Evolutionary conservation across 805 yeast species (phyloP).

Genomic region (Wickerhamiella azymoides): DNA sequence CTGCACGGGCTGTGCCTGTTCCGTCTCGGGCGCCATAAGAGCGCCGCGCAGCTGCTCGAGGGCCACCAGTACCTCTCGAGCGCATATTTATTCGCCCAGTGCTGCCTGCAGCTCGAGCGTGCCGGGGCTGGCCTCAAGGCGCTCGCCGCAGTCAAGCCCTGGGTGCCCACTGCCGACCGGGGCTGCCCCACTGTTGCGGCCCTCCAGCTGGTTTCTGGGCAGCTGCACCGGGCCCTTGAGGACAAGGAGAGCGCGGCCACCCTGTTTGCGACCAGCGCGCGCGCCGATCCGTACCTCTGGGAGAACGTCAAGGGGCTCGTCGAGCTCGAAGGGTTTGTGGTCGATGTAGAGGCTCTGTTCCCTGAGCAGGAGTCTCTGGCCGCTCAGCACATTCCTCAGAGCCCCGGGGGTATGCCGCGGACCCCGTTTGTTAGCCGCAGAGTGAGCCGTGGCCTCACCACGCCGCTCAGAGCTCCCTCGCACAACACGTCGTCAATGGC

Average conservation of each 20-base stretch:
- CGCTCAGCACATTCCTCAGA: not conserved
- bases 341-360: conserved; percentile 37
- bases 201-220: conserved; percentile 54
- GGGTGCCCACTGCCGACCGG: conserved; percentile 14
- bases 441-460: not conserved
- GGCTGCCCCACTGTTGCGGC: conserved; percentile 55
- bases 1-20: conserved; percentile 55
- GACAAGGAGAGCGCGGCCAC: conserved; percentile 52
- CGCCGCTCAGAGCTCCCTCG: not conserved
- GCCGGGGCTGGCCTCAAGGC: conserved; percentile 51
- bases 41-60: conserved; percentile 34
- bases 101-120: conserved; percentile 42
- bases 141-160: conserved; percentile 21
- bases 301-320: conserved; percentile 74
- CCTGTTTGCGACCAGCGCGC: conserved; percentile 54
- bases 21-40: conserved; percentile 43
- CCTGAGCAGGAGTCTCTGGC: conserved; percentile 7
- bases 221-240: conserved; percentile 43
- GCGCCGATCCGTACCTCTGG: conserved; percentile 67
- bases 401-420: not conserved
- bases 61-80: conserved; percentile 56
- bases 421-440: conserved; percentile 7
- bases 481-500: too few species aligned
- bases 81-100: conserved; percentile 55
- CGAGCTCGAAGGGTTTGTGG: conserved; percentile 47